Percentiles rank a stretch among this genome's conserved stretches.
phyloP scores from a whole-genome alignment of 495 filamentous ascomycete genomes.

The Lepidopterella palustris region DNA sequence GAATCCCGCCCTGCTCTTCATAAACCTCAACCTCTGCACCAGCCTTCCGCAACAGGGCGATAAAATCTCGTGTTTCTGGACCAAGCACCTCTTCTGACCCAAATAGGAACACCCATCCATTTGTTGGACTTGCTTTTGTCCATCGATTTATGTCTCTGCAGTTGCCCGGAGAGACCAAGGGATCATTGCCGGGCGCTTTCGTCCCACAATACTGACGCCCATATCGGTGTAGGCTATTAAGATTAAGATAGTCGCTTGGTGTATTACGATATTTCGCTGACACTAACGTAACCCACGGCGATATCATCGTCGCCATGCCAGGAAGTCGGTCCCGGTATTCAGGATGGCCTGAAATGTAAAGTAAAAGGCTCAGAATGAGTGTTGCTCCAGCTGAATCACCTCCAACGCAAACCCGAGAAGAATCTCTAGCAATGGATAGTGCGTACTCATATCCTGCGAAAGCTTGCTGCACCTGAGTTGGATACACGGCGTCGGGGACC shows the following conservation, averaged over 20 bases:
- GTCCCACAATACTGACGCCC: constrained; percentile 56
- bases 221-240: constrained; percentile 51
- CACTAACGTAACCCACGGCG: constrained; percentile 51
- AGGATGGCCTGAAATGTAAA: constrained; percentile 46
- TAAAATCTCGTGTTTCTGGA: constrained; percentile 51
- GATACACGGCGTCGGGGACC: constrained; percentile 65
- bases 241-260: constrained; percentile 55
- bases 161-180: constrained; percentile 58
- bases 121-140: constrained; percentile 50
- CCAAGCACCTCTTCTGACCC: constrained; percentile 68
- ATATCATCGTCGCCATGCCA: constrained; percentile 54
- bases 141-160: constrained; percentile 60
- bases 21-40: constrained; percentile 42
- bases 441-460: constrained; percentile 61
- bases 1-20: constrained; percentile 56
- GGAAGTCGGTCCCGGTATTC: constrained; percentile 42
- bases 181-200: constrained; percentile 42
- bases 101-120: constrained; percentile 57
- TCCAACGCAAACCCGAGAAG: constrained; percentile 53
- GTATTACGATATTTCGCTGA: constrained; percentile 52
- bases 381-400: constrained; percentile 73
- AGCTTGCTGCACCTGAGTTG: constrained; percentile 60
- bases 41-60: constrained; percentile 44
- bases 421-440: constrained; percentile 46
- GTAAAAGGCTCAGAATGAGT: constrained; percentile 58